A percentile compares a stretch with the other conserved stretches of the same genome.
Evolutionary conservation across 108 stramenopile species (phyloP).

Genomic region (Chaetoceros tenuissimus): DNA sequence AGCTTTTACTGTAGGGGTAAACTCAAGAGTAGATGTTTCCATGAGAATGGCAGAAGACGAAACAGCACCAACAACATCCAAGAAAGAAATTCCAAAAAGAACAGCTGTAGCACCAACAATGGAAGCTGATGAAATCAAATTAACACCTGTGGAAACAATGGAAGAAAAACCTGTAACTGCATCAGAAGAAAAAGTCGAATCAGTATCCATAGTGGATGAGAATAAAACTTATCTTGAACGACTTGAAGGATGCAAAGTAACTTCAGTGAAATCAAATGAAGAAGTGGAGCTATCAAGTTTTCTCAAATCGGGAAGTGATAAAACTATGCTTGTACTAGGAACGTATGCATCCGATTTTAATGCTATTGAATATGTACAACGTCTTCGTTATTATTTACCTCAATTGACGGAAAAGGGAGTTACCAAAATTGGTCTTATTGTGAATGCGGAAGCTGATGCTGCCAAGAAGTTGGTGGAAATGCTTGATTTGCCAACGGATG

Average conservation of each 20-base stretch:
- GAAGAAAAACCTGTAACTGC: not conserved
- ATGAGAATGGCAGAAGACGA: not conserved
- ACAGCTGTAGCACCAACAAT: not conserved
- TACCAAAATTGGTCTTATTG: slow-evolving; percentile 52
- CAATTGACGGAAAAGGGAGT: slow-evolving; percentile 49
- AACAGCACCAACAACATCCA: not conserved
- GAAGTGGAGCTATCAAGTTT: slow-evolving; percentile 21
- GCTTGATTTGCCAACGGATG: slow-evolving; percentile 46
- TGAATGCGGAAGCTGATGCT: slow-evolving; percentile 64
- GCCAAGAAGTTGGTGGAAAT: slow-evolving; percentile 41
- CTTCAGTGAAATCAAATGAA: slow-evolving; percentile 19
- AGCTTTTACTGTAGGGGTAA: no score
- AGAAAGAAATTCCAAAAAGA: not conserved
- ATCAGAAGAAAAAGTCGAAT: not conserved
- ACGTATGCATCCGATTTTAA: slow-evolving; percentile 89
- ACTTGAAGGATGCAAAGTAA: slow-evolving; percentile 6
- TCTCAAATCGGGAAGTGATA: slow-evolving; percentile 8
- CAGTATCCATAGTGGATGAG: not conserved
- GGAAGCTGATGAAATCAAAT: not conserved
- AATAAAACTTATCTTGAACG: not conserved
- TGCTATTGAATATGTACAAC: slow-evolving; percentile 84
- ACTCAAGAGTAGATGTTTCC: no score
- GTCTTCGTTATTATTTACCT: slow-evolving; percentile 73
- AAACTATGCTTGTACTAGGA: slow-evolving; percentile 41
- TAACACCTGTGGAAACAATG: not conserved